Percentiles rank a stretch among this genome's conserved stretches.
Evolutionary conservation across 768 basidiomycete genomes (phyloP).

Genomic region (Amanita pseudoporphyria): DNA sequence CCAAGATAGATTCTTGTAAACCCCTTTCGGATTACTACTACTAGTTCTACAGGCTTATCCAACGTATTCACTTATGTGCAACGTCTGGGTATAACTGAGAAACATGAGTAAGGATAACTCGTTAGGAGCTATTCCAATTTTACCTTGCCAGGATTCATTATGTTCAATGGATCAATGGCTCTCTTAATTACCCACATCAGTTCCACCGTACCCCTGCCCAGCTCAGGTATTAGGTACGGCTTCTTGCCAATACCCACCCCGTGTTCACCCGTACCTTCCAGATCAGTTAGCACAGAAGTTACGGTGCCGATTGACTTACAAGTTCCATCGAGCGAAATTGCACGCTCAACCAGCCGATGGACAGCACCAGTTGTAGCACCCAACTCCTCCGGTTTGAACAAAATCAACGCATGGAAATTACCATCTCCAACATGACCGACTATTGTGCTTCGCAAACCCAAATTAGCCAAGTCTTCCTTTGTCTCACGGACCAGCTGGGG

Average conservation of each 20-base stretch:
- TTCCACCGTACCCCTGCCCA: conserved; percentile 73
- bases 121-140: conserved; percentile 3
- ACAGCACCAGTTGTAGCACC: conserved; percentile 46
- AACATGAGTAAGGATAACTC: conserved; percentile 3
- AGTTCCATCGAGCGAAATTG: conserved; percentile 65
- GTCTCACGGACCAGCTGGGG: conserved; percentile 70
- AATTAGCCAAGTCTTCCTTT: conserved; percentile 59
- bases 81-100: conserved; percentile 25
- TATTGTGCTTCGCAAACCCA: conserved; percentile 54
- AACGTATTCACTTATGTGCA: background rate
- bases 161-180: conserved; percentile 66
- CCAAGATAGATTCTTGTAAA: conserved; percentile 45
- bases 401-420: conserved; percentile 43
- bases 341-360: conserved; percentile 63
- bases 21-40: conserved; percentile 6
- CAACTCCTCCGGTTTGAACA: conserved; percentile 56
- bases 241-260: conserved; percentile 85
- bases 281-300: conserved; percentile 2
- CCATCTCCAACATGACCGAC: conserved; percentile 81
- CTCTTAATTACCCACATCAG: conserved; percentile 83
- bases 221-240: conserved; percentile 73
- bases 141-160: conserved; percentile 84
- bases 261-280: conserved; percentile 73
- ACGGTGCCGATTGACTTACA: conserved; percentile 32
- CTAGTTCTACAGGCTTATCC: background rate